Evolutionary conservation across 2,329 filamentous ascomycete genomes (phyloP), one percentile per base, ranked within the genome.

Genomic region (Ophiosphaerella korrae): DNA sequence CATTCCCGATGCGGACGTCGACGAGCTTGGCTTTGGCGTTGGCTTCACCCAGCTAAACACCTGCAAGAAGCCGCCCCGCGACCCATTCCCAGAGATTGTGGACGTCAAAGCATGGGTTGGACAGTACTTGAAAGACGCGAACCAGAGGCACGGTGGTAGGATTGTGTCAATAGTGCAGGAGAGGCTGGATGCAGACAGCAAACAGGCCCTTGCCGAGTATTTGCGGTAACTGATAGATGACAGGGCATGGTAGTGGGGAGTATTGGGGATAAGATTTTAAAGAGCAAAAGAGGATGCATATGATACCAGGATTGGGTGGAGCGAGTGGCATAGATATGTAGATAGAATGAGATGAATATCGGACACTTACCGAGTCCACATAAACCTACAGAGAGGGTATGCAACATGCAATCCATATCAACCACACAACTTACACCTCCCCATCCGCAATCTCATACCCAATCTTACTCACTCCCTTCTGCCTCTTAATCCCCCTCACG

Each of bases 21-120:
- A 99, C 65, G 94, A 99, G 71, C 86, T 97, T 60, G 88, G 90
- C 24, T 99, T 99, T 68, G 94, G 94, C 23, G 87, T 97, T 58
- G 93, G 92, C 7, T 99, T 96, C 76, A 97, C 94, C 0, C 88
- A 90, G 29, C 83, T 99, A 56, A 96, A 93, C 77, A 97, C 93
- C 0, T 94, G 93, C 78, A 90, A 88, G 72, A 86, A 86, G 52
- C 79, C 84, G 3, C 77, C 84, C 1, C 82, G 81, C 44, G 94
- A 97, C 71, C 88, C 92, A 16, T 97, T 92, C 79, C 88, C 92
- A 0, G 89, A 97, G 54, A 86, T 96, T 12, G 82, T 84, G 5
- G 87, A 92, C 47, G 89, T 91, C 45, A 88, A 88, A 71, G 74
- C 70, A 8, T 99, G 93, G 93, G 92, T 96, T n/a, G 82, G 88